Percentiles rank a stretch among this genome's conserved stretches.
phyloP scores from a whole-genome alignment of 345 rosid species.

The Stellera chamaejasme region DNA sequence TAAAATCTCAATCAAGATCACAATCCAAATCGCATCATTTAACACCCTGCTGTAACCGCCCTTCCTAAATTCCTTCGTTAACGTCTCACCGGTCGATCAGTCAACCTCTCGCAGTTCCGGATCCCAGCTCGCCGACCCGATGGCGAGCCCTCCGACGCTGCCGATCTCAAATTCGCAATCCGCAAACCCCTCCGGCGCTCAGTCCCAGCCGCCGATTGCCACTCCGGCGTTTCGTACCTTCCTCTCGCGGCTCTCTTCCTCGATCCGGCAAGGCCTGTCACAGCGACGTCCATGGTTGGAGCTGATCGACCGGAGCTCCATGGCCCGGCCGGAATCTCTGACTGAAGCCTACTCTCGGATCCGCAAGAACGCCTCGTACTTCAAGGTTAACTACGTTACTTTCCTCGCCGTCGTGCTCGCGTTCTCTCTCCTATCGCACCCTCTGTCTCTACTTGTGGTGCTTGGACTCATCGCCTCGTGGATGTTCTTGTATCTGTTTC shows the following conservation, averaged over 20 bases:
- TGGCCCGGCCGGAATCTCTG: slow-evolving; percentile 52
- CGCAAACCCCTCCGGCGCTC: slow-evolving; percentile 15
- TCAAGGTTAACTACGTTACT: slow-evolving; percentile 66
- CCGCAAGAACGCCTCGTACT: slow-evolving; percentile 52
- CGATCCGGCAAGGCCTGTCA: slow-evolving; percentile 63
- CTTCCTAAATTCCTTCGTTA: background rate
- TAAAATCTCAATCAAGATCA: no score
- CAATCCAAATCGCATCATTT: no score
- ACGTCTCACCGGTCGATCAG: background rate
- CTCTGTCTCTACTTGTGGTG: slow-evolving; percentile 68
- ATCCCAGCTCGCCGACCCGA: slow-evolving; percentile 23
- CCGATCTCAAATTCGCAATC: slow-evolving; percentile 43
- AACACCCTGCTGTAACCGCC: no score
- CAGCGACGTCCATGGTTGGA: slow-evolving; percentile 83
- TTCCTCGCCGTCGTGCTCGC: slow-evolving; percentile 54
- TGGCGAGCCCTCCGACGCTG: slow-evolving; percentile 49
- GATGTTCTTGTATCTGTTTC: slow-evolving; percentile 64
- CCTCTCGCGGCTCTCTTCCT: slow-evolving; percentile 59
- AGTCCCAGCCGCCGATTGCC: slow-evolving; percentile 58
- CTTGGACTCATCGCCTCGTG: slow-evolving; percentile 51
- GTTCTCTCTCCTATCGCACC: slow-evolving; percentile 61
- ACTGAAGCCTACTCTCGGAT: slow-evolving; percentile 68
- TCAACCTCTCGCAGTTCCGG: slow-evolving; percentile 6
- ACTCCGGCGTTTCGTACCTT: slow-evolving; percentile 69
- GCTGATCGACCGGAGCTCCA: slow-evolving; percentile 50